Evolutionary conservation across 306 rosid species (phyloP).

Genomic region (Quercus suber): DNA sequence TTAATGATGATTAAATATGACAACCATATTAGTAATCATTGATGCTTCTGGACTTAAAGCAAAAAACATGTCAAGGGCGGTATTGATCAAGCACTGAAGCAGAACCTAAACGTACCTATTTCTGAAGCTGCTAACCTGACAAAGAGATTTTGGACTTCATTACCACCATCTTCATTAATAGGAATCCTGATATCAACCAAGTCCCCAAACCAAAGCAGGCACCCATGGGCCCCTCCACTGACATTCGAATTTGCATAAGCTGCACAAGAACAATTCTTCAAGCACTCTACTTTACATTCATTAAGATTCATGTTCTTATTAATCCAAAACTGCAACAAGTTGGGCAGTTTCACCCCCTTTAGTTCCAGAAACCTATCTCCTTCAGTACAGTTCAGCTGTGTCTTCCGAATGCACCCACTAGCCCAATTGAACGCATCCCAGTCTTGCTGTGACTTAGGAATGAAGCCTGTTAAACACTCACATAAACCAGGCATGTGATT

Average conservation of each 20-base stretch:
- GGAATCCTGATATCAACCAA: slow-evolving; percentile 29
- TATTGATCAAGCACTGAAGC: no score
- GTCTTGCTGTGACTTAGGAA: neutral
- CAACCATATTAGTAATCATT: no score
- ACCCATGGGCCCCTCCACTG: slow-evolving; percentile 26
- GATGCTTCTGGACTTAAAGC: no score
- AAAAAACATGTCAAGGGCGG: no score
- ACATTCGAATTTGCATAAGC: slow-evolving; percentile 38
- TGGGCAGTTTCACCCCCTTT: slow-evolving; percentile 14
- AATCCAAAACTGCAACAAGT: slow-evolving; percentile 8
- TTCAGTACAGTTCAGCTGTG: slow-evolving; percentile 1
- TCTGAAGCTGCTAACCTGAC: no score
- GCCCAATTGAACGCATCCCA: neutral
- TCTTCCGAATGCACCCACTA: slow-evolving; percentile 17
- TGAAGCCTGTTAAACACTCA: slow-evolving; percentile 4
- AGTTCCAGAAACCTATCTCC: slow-evolving; percentile 11
- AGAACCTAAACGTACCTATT: no score
- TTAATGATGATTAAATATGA: no score
- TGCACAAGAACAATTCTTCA: slow-evolving; percentile 41
- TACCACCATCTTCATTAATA: neutral
- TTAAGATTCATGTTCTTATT: slow-evolving; percentile 14
- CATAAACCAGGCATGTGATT: neutral
- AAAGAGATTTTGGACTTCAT: neutral
- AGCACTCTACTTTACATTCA: slow-evolving; percentile 33
- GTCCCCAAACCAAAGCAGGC: slow-evolving; percentile 38